Evolutionary conservation across 2,329 filamentous ascomycete genomes (phyloP).

Genomic region (Knufia petricola): DNA sequence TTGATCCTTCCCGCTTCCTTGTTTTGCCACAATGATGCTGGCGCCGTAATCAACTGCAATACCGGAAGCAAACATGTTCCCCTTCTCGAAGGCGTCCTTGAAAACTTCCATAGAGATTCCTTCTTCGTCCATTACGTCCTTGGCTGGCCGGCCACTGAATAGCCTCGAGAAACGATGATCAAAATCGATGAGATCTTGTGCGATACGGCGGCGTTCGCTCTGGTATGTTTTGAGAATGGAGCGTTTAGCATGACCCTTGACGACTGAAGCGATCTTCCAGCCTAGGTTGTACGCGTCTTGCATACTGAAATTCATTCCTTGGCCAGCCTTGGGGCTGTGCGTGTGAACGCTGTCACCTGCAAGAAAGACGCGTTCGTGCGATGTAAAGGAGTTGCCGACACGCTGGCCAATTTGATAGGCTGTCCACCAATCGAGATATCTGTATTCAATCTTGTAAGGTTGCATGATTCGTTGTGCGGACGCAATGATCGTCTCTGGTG

Average conservation of each 20-base stretch:
- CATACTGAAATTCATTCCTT: conserved; percentile 66
- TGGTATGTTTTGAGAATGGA: conserved; percentile 44
- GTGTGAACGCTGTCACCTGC: conserved; percentile 57
- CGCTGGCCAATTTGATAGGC: conserved; percentile 61
- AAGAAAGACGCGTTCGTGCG: conserved; percentile 49
- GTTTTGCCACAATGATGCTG: conserved; percentile 48
- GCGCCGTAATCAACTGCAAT: conserved; percentile 49
- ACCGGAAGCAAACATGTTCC: conserved; percentile 51
- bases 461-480: conserved; percentile 53
- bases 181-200: conserved; percentile 56
- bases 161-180: conserved; percentile 45
- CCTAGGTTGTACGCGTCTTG: conserved; percentile 54
- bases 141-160: conserved; percentile 49
- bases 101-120: conserved; percentile 56
- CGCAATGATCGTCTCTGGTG: conserved; percentile 51
- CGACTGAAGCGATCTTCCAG: conserved; percentile 46
- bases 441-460: conserved; percentile 56
- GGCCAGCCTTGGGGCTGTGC: conserved; percentile 52
- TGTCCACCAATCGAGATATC: conserved; percentile 59
- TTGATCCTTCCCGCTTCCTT: conserved; percentile 34
- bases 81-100: conserved; percentile 51
- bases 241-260: conserved; percentile 34
- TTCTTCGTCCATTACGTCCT: conserved; percentile 50
- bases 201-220: conserved; percentile 48
- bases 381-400: conserved; percentile 49